phyloP scores from a whole-genome alignment of 805 yeast genomes.

The Yamadazyma laniorum region DNA sequence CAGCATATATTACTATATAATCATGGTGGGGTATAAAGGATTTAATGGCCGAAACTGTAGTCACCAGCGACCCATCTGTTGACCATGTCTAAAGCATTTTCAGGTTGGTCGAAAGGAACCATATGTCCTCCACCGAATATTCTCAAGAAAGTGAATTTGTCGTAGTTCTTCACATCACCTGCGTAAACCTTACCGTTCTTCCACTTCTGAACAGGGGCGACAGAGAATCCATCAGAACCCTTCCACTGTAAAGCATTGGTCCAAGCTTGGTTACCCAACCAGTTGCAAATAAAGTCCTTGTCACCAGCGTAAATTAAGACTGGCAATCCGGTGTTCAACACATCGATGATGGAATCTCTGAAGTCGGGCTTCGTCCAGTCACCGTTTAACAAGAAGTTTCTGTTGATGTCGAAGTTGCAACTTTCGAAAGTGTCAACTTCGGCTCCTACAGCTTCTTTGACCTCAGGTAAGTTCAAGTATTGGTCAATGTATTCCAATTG shows the following conservation, averaged over 20 bases:
- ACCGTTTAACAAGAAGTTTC: conserved; percentile 80
- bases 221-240: conserved; percentile 47
- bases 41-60: conserved; percentile 21
- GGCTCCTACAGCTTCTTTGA: conserved; percentile 82
- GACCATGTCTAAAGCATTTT: conserved; percentile 72
- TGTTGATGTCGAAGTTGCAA: conserved; percentile 76
- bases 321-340: conserved; percentile 70
- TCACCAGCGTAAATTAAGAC: conserved; percentile 93
- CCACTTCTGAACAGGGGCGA: conserved; percentile 44
- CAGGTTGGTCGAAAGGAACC: conserved; percentile 92
- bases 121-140: conserved; percentile 91
- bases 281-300: conserved; percentile 88
- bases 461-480: conserved; percentile 74
- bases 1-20: not conserved
- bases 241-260: conserved; percentile 66
- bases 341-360: conserved; percentile 50
- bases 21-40: not conserved
- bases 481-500: conserved; percentile 71
- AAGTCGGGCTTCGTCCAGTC: conserved; percentile 88
- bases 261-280: conserved; percentile 91
- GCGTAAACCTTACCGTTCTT: conserved; percentile 36
- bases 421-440: conserved; percentile 76
- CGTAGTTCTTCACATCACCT: conserved; percentile 75
- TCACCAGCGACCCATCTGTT: conserved; percentile 82
- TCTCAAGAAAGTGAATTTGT: conserved; percentile 76